Percentiles rank a stretch among this genome's conserved stretches.
These are phyloP conservation scores for Aurantiochytrium sp. DNA, from an alignment of 108 stramenopile species.

Conservation along the genomic window DNA sequence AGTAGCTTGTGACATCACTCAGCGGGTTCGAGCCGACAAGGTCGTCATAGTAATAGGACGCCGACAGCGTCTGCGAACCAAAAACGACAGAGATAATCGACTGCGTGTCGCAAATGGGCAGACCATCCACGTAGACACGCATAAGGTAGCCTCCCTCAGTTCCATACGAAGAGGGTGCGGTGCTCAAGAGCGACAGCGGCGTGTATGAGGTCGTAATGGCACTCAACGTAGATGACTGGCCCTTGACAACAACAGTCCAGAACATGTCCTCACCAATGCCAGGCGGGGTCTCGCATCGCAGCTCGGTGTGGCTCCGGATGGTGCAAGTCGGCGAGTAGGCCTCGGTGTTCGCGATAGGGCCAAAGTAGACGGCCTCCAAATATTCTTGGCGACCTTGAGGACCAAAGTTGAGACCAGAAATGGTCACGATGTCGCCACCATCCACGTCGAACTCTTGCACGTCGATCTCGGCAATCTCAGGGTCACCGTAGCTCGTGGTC, in stretches of 20 bases:
- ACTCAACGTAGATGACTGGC: background rate
- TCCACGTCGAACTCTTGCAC: background rate
- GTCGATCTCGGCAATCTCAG: background rate
- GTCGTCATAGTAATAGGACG: background rate
- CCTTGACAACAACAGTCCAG: constrained; percentile 9
- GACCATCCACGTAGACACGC: background rate
- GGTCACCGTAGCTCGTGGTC: constrained; percentile 19
- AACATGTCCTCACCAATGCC: constrained; percentile 16
- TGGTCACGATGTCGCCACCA: constrained; percentile 16
- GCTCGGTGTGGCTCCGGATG: background rate
- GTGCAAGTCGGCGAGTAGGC: constrained; percentile 20
- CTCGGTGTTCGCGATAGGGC: background rate
- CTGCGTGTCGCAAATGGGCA: constrained; percentile 1
- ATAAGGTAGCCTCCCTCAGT: constrained; percentile 13
- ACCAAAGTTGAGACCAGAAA: constrained; percentile 21
- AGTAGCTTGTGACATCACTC: background rate
- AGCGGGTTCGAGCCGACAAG: background rate
- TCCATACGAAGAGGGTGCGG: background rate
- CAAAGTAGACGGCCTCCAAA: constrained; percentile 23
- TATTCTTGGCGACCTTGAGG: background rate
- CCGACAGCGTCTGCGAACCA: background rate
- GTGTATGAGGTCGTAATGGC: background rate
- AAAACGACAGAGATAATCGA: background rate
- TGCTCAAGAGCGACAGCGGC: background rate
- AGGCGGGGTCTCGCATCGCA: background rate